Evolutionary conservation across 179 eudicot species (phyloP).

Genomic region (Sideroxylon spinosum): DNA sequence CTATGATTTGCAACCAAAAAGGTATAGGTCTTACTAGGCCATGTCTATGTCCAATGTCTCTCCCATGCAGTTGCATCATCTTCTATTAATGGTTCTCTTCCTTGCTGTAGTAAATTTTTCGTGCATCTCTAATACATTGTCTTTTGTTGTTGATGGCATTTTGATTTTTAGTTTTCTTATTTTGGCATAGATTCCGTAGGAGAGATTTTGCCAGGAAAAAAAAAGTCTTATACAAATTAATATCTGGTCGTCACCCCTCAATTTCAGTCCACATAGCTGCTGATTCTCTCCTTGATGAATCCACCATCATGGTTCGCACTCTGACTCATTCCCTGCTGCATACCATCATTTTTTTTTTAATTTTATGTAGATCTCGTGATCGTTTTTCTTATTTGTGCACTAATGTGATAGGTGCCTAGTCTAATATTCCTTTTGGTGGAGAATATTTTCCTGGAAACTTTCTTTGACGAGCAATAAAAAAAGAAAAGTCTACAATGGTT

Average conservation of each 20-base stretch:
- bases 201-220: constrained; percentile 78
- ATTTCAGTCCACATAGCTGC: constrained; percentile 84
- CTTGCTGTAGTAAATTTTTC: background rate
- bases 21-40: background rate
- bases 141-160: background rate
- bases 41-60: background rate
- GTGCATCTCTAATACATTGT: too few relatives aligned
- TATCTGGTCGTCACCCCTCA: constrained; percentile 88
- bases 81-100: background rate
- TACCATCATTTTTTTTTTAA: background rate
- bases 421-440: background rate
- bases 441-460: background rate
- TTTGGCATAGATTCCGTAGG: constrained; percentile 55
- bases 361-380: background rate
- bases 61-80: background rate
- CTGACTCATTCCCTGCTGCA: constrained; percentile 4
- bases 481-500: background rate
- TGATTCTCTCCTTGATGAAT: constrained; percentile 83
- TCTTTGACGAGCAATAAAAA: background rate
- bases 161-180: background rate
- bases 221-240: constrained; percentile 74
- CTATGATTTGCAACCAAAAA: background rate
- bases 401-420: background rate
- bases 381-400: background rate
- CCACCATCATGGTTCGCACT: constrained; percentile 45